Base-by-base conservation (phyloP, 2,329 filamentous ascomycete species). In the Xylariaceae sp. region DNA sequence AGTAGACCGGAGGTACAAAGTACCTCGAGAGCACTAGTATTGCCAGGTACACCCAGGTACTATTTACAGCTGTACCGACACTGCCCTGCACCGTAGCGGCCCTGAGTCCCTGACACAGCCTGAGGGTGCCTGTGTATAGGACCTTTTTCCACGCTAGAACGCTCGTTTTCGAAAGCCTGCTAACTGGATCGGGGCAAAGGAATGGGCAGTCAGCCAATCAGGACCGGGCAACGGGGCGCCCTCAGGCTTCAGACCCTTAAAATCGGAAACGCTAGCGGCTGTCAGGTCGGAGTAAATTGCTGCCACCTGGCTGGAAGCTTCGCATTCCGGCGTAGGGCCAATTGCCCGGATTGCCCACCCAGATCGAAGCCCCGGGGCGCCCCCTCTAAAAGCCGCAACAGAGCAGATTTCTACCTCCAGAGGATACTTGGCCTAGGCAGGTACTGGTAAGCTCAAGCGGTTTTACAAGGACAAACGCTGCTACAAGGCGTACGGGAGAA, bases 1-100 rank as follows among this genome's bases (percentile, higher is more conserved):
- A 45, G 56, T 51, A 30, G 23, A 30, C 61, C 55, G 57, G 35
- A 56, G 57, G 60, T 59, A 61, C 58, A 18, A 35, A 34, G 23
- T 62, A 50, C 51, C 35, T 56, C 34, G 15, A n/a, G 18, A 45
- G 42, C 42, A 45, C 42, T 45, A 45, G 42, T 15, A 45, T 15
- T 45, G 5, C 11, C 13, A 15, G 42, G 42, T 45, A 45, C 13
- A 15, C n/a, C 42, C 11, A 45, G n/a, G 42, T 45, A 45, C 42
- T 37, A 39, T 39, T 13, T 48, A 39, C 53, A 30, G 23, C 11
- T 44, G 44, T 23, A 49, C 48, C 48, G 34, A 52, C 56, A 13
- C 42, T 45, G 42, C 42, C 37, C 11, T 30, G 23, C 23, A 30
- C 23, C 23, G 23, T 30, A 30, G 23, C 23, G 37, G 8, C 37